phyloP scores from a whole-genome alignment of 2,329 filamentous ascomycete genomes.

The Fusarium sp. region DNA sequence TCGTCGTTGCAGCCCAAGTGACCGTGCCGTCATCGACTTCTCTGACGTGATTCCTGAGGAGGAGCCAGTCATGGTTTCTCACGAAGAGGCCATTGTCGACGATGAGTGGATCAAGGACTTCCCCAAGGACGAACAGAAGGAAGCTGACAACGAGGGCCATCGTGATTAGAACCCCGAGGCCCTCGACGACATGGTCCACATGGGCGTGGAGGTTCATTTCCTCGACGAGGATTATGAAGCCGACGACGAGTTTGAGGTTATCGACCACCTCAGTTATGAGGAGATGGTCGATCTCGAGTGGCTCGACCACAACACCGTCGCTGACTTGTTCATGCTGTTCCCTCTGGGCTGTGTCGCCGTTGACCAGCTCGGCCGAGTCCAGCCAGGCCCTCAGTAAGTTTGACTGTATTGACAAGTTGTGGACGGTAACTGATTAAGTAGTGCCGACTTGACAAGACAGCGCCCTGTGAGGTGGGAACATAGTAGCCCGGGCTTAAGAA shows the following conservation, averaged over 20 bases:
- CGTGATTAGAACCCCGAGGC: background rate
- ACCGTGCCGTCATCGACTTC: background rate
- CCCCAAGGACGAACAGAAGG: background rate
- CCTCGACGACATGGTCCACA: background rate
- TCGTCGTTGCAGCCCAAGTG: background rate
- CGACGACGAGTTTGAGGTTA: background rate
- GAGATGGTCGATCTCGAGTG: background rate
- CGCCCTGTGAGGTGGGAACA: background rate
- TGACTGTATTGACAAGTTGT: background rate
- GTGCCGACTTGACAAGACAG: background rate
- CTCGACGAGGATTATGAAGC: background rate
- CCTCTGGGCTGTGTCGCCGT: background rate
- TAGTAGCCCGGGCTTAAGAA: background rate
- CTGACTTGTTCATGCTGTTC: background rate
- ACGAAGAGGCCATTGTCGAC: background rate
- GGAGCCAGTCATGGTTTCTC: background rate
- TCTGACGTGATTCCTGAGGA: background rate
- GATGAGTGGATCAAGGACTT: background rate
- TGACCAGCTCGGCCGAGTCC: background rate
- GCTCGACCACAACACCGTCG: background rate
- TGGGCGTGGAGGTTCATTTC: background rate
- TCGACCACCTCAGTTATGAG: background rate
- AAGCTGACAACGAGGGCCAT: background rate
- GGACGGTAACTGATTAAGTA: background rate
- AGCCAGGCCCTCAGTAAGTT: background rate